Evolutionary conservation across 306 rosid genomes (phyloP), one percentile per base, ranked within the genome.

Genomic region (Bauhinia variegata): DNA sequence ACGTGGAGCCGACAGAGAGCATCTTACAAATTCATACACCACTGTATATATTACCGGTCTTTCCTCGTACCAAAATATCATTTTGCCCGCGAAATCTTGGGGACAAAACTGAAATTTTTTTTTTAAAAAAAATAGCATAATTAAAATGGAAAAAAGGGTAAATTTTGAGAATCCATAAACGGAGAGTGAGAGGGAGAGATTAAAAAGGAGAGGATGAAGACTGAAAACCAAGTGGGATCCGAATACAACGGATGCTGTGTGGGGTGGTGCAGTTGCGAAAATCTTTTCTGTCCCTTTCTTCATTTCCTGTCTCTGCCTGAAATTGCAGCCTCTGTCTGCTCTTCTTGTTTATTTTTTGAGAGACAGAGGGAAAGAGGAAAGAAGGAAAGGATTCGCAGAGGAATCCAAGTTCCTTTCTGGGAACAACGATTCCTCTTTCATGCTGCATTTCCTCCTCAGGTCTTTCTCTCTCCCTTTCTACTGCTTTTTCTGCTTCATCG

Each of bases 341-440:
- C 2, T 23, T 23, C 2, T 11, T 15, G 37, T 43, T 34, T 14
- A n/a, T 56, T 60, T 13, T 5, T 64, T 55, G 28, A 14, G 63
- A 69, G 50, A 58, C 2, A 47, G 3, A 28, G 2, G 15, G 23
- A 9, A 11, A 32, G 16, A 23, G 28, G 28, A 23, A 23, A 2
- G 28, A 23, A 23, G 28, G 28, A 23, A 33, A 57, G 67, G 14
- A 44, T 18, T 6, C 28, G 42, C 60, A 44, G 85, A 86, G 92
- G 92, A 82, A 80, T 82, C 92, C 4, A 44, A 48, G 84, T 88
- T 86, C 88, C 87, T 62, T 54, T n/a, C 33, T 5, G 12, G 92
- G 89, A 79, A 84, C 86, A 68, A 75, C 52, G 87, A 58, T 74
- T 79, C 88, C 81, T 84, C 85, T 0, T 82, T 52, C 42, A 60